These are phyloP conservation scores for Calocybe cyanea DNA, from an alignment of 768 basidiomycete species.

Conservation along the genomic window DNA sequence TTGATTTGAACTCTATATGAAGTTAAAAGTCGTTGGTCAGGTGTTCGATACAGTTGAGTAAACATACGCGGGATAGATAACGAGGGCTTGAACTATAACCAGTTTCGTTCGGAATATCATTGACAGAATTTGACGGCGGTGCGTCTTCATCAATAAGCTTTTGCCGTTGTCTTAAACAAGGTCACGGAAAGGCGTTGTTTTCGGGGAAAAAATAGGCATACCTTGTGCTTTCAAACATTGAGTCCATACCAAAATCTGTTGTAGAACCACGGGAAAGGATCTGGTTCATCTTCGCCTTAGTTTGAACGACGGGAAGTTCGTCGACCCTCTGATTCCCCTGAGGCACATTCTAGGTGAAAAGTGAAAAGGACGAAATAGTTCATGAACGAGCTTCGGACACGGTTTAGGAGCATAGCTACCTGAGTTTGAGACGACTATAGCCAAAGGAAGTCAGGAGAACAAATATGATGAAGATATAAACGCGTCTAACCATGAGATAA, in stretches of 20 bases:
- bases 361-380: neutral
- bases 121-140: slow-evolving; percentile 70
- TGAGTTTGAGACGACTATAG: slow-evolving; percentile 49
- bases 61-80: slow-evolving; percentile 42
- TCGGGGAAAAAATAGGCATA: slow-evolving; percentile 18
- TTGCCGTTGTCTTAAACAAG: slow-evolving; percentile 48
- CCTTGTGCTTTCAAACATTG: slow-evolving; percentile 79
- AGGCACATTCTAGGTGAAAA: slow-evolving; percentile 33
- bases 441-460: neutral
- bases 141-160: slow-evolving; percentile 73
- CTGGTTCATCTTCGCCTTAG: slow-evolving; percentile 79
- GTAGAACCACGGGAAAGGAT: slow-evolving; percentile 59
- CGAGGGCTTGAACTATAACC: slow-evolving; percentile 33
- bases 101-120: slow-evolving; percentile 67
- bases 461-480: neutral
- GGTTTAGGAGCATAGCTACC: slow-evolving; percentile 28
- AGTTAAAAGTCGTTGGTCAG: neutral
- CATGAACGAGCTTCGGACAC: neutral
- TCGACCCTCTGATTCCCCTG: slow-evolving; percentile 63
- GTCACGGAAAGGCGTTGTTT: neutral
- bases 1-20: slow-evolving; percentile 32
- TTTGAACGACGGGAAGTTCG: slow-evolving; percentile 71
- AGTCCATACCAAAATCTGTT: slow-evolving; percentile 77
- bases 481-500: slow-evolving; percentile 65
- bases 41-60: slow-evolving; percentile 5